Conservation (phyloP, 2,329 filamentous ascomycete genomes). For the Sporothrix sp. region DNA sequence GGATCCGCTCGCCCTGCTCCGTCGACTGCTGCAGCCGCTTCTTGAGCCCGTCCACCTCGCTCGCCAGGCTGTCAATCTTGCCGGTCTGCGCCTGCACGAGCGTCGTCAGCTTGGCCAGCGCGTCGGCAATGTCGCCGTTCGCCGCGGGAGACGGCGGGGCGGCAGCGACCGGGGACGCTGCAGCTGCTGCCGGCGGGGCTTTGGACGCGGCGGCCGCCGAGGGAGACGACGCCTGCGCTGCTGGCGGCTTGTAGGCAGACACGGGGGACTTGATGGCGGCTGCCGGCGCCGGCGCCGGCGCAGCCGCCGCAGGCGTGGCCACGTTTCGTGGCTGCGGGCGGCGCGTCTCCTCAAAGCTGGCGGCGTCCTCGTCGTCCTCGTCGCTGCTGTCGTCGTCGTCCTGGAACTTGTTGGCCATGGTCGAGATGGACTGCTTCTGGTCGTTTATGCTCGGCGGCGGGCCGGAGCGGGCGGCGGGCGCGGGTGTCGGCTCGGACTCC, state of each 20-base stretch:
- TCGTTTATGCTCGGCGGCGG: constrained; percentile 65
- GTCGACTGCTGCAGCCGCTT: constrained; percentile 55
- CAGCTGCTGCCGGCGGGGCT: no score
- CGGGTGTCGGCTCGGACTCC: constrained; percentile 32
- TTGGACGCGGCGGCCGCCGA: constrained; percentile 18
- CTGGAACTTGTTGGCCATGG: constrained; percentile 77
- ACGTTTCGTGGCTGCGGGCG: constrained; percentile 57
- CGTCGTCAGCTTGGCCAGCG: constrained; percentile 63
- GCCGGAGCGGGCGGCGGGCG: constrained; percentile 30
- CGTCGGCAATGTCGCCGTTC: constrained; percentile 35
- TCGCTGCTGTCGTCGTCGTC: constrained; percentile 60
- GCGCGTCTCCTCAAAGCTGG: constrained; percentile 77
- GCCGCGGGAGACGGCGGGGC: constrained; percentile 21
- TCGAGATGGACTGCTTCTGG: constrained; percentile 78
- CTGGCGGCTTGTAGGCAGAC: constrained; percentile 32
- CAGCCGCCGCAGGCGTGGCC: not conserved
- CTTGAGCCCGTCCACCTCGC: constrained; percentile 74
- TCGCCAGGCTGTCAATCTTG: constrained; percentile 59
- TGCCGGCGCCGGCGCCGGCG: not conserved
- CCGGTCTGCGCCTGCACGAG: constrained; percentile 67
- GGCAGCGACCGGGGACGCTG: constrained; percentile 21
- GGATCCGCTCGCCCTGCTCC: constrained; percentile 58
- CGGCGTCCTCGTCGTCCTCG: constrained; percentile 49
- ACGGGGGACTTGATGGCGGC: constrained; percentile 31
- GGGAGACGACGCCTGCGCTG: constrained; percentile 5